phyloP scores from a whole-genome alignment of 2,329 filamentous ascomycete species.

The Sporothrix sp. region DNA sequence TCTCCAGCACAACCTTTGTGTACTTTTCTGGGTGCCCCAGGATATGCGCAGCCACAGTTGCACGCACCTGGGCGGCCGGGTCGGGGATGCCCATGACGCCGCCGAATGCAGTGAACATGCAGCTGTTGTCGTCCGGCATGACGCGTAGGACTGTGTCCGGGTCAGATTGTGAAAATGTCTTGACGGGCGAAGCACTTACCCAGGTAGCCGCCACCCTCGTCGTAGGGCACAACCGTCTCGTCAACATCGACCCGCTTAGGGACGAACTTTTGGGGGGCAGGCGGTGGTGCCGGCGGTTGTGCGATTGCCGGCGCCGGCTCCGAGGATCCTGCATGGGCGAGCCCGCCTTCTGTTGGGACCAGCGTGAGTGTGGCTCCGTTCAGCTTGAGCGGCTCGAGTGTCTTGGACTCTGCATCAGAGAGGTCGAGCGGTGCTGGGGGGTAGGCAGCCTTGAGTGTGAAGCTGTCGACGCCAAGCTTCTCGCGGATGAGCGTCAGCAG shows the following conservation, averaged over 20 bases:
- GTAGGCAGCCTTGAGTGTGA: slow-evolving; percentile 76
- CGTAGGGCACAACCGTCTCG: slow-evolving; percentile 39
- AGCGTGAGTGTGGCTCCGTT: slow-evolving; percentile 43
- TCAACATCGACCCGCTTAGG: slow-evolving; percentile 30
- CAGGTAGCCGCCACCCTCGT: slow-evolving; percentile 40
- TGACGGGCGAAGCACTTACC: no score
- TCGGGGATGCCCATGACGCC: slow-evolving; percentile 57
- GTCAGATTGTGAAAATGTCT: no score
- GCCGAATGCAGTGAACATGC: slow-evolving; percentile 83
- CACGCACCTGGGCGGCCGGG: slow-evolving; percentile 51
- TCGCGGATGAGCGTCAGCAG: slow-evolving; percentile 51
- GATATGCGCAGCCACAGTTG: slow-evolving; percentile 70
- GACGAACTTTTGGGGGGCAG: slow-evolving; percentile 21
- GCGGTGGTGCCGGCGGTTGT: slow-evolving; percentile 9
- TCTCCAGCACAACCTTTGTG: slow-evolving; percentile 64
- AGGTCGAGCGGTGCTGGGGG: slow-evolving; percentile 63
- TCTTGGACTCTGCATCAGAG: slow-evolving; percentile 34
- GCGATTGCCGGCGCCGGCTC: neutral
- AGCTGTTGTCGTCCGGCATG: slow-evolving; percentile 95
- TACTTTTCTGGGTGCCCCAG: slow-evolving; percentile 63
- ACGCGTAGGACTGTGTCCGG: slow-evolving; percentile 78
- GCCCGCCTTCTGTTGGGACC: slow-evolving; percentile 28
- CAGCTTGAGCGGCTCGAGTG: slow-evolving; percentile 35
- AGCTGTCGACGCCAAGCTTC: slow-evolving; percentile 54
- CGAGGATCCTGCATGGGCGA: slow-evolving; percentile 18